phyloP scores from a whole-genome alignment of 129 eudicot species.

The Ambrosia trifida region DNA sequence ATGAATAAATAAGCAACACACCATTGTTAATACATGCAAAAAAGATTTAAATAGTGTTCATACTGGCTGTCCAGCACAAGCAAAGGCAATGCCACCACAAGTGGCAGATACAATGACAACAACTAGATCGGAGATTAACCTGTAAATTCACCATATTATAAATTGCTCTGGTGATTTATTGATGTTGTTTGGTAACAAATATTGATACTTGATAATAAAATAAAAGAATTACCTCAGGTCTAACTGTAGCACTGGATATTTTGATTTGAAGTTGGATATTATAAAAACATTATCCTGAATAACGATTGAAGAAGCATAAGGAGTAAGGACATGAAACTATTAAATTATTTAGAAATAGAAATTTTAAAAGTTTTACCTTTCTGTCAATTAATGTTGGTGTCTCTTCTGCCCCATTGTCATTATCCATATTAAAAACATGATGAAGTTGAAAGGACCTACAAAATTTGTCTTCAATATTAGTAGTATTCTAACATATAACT shows the following conservation, averaged over 20 bases:
- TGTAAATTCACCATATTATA: slow-evolving; percentile 34
- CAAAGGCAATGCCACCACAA: slow-evolving; percentile 97
- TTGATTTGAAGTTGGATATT: slow-evolving; percentile 91
- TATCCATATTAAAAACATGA: slow-evolving; percentile 89
- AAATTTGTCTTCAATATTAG: slow-evolving; percentile 20
- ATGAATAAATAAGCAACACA: slow-evolving; percentile 13
- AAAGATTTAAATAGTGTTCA: slow-evolving; percentile 35
- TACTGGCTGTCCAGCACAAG: slow-evolving; percentile 99
- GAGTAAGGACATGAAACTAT: neutral
- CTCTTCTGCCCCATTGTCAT: slow-evolving; percentile 90
- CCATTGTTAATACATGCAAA: slow-evolving; percentile 11
- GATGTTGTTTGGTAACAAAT: slow-evolving; percentile 18
- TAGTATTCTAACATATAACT: slow-evolving; percentile 9
- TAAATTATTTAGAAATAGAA: slow-evolving; percentile 1
- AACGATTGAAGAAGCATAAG: slow-evolving; percentile 18
- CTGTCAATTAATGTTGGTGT: slow-evolving; percentile 93
- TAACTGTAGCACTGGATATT: slow-evolving; percentile 90
- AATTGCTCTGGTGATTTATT: neutral
- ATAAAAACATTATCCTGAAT: slow-evolving; percentile 93
- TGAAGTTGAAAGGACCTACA: slow-evolving; percentile 86
- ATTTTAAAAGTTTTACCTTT: slow-evolving; percentile 49
- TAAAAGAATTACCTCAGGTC: slow-evolving; percentile 66
- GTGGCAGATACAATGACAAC: slow-evolving; percentile 99
- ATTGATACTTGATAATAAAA: neutral
- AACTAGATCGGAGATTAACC: slow-evolving; percentile 96